Evolutionary conservation across 2,329 filamentous ascomycete species (phyloP), one percentile per base, ranked within the genome.

Genomic region (Pseudocercospora fijiensis): DNA sequence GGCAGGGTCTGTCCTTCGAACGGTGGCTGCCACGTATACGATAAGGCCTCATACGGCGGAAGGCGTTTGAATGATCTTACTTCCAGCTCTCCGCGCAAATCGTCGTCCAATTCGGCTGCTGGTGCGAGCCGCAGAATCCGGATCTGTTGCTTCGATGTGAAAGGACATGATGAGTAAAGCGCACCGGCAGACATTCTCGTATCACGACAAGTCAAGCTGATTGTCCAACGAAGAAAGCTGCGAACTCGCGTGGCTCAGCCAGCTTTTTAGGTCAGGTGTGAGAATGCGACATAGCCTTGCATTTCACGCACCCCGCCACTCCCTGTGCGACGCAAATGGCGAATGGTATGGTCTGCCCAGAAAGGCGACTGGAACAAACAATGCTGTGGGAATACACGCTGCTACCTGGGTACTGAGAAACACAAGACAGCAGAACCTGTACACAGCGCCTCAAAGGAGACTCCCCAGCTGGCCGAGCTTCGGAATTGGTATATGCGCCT

Each of bases 351-450:
- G 9, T 24, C 43, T 6, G 22, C 49, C 33, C 20, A 4, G 8
- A 5, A 18, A 16, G 49, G 26, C 49, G 49, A 28, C 49, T 28
- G 49, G 18, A 30, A 30, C 24, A 22, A 24, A 47, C 30, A 52
- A 56, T 52, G 58, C 63, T 45, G 37, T 58, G 37, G 49, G 52
- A 56, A 59, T 58, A 61, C 55, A 65, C 59, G 63, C 63, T 59
- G 60, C 63, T 65, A 65, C 63, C 30, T 59, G 59, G 60, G 47
- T 43, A 58, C 45, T 58, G 30, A 47, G 55, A 62, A 55, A 57
- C 43, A 41, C 10, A 55, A 49, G 28, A 58, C 57, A 55, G 55
- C 63, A 37, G 28, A 56, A 56, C 37, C 57, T 59, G 41, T 62
- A 59, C 63, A 62, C 13, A 43, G 41, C 60, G 22, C 57, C 58